Evolutionary conservation across 495 filamentous ascomycete species (phyloP).

Genomic region (Hypomontagnella monticulosa): DNA sequence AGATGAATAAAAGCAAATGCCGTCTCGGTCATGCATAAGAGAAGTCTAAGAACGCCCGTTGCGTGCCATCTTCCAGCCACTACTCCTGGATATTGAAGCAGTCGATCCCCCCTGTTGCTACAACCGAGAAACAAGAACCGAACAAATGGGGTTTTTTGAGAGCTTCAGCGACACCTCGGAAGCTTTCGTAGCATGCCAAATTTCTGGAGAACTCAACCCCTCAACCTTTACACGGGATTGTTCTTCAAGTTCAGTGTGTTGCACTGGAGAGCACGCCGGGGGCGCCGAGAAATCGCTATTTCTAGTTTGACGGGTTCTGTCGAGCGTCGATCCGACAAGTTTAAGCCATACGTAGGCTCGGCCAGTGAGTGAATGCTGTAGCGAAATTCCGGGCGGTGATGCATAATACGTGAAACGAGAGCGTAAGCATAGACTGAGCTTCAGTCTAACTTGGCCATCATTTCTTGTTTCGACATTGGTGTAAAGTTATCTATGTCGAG

Average conservation of each 20-base stretch:
- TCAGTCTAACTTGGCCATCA: conserved; percentile 99
- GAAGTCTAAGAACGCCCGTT: conserved; percentile 55
- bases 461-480: conserved; percentile 89
- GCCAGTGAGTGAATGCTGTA: conserved; percentile 45
- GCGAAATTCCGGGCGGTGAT: conserved; percentile 43
- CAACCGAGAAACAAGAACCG: conserved; percentile 29
- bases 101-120: conserved; percentile 27
- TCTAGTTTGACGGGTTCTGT: conserved; percentile 11
- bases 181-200: conserved; percentile 35
- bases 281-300: conserved; percentile 32
- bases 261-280: conserved; percentile 27
- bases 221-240: conserved; percentile 30
- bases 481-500: conserved; percentile 94
- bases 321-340: conserved; percentile 33
- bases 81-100: conserved; percentile 32
- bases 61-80: conserved; percentile 39
- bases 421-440: conserved; percentile 31
- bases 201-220: conserved; percentile 23
- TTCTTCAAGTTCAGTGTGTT: conserved; percentile 32
- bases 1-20: conserved; percentile 51
- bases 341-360: conserved; percentile 42
- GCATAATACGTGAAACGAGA: conserved; percentile 41
- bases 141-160: conserved; percentile 14
- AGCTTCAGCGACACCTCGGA: conserved; percentile 26
- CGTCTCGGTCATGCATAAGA: conserved; percentile 59